Base-by-base conservation (phyloP, 495 filamentous ascomycete species). In the Xylaria telfairii region DNA sequence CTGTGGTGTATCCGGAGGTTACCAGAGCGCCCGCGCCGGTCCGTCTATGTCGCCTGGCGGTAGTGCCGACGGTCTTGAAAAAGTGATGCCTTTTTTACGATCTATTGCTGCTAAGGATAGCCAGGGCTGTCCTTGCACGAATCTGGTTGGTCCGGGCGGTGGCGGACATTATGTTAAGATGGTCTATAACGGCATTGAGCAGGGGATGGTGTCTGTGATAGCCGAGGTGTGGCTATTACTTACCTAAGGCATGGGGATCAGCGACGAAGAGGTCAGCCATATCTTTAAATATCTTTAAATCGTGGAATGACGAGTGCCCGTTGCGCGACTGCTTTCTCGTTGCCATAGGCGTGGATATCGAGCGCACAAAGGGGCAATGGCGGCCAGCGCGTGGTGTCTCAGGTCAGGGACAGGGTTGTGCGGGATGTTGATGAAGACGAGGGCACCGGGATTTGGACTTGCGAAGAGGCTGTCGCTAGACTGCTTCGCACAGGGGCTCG, bases 171-270 rank as follows among this genome's bases (percentile, higher is more conserved):
- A 89, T 73, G 90, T 92, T 42, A 93, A 94, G 78, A 93, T 93
- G 90, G 85, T 92, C 0, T 91, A 93, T 74, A 92, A 93, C 74
- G 90, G 90, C 5, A 92, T 93, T 59, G 90, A 94, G 77, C 90
- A 92, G 60, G 90, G 89, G 21, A 91, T 93, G 89, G 81, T 76
- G 54, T 73, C 74, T 44, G 71, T 68, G 61, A 69, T 81, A 19
- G 86, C 84, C 37, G 91, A 93, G 76, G 87, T 88, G 3, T 94
- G 90, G 89, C 85, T 83, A 0, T 85, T 92, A 28, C 87, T 94
- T 78, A 81, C 83, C 42, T 84, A 83, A 53, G 86, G 88, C 17
- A 79, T 93, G 24, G 86, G 83, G 0, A 85, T 92, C 81, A 74
- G 76, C 10, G 86, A 92, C 69, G 87, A 91, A 19, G 87, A 92